Base-by-base conservation (phyloP, 129 eudicot genomes). In the Helianthus tuberosus region DNA sequence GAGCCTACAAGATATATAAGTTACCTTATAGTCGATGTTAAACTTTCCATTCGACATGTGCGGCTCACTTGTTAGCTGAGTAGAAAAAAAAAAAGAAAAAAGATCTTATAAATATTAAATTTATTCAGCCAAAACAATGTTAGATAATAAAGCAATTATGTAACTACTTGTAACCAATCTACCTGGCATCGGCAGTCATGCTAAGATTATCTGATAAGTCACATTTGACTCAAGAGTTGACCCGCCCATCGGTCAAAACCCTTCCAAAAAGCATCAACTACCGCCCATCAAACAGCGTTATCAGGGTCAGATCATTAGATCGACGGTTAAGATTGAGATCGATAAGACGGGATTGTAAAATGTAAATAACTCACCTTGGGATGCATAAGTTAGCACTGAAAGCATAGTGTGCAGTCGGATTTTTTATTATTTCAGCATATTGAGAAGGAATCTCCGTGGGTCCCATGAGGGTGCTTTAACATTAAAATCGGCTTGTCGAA, bases 181-280 rank as follows among this genome's bases (percentile, higher is more conserved):
- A 92, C 98, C 75, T 87, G 94, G 89, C 98, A 84, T 85, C 85
- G 73, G 79, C 94, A 83, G 87, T 89, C 83, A 92, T 50, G 16
- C 84, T 64, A 61, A 92, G 85, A 81, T 92, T 87, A 25, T 92
- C 96, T 15, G 91, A 67, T 69, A 92, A 77, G 77, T 92, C 98
- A 61, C 89, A 89, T 84, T 87, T 92, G 78, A 89, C 43, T 80
- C 96, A 79, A 14, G 96, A 96, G 69, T 76, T 87, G 36, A 92
- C 69, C 73, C 96, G 86, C 36, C 98, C 98, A 72, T 92, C 98
- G 4, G 87, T 89, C 84, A 83, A 41, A 35, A 92, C 66, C 75
- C 96, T 85, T 75, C 98, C 98, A 47, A 89, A 32, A 71, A 92
- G 95, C 94, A 92, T 86, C 76, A 92, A 66, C 98, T n/a, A n/a